Evolutionary conservation across 495 filamentous ascomycete species (phyloP), one percentile per base, ranked within the genome.

Genomic region (Patellaria atrata): DNA sequence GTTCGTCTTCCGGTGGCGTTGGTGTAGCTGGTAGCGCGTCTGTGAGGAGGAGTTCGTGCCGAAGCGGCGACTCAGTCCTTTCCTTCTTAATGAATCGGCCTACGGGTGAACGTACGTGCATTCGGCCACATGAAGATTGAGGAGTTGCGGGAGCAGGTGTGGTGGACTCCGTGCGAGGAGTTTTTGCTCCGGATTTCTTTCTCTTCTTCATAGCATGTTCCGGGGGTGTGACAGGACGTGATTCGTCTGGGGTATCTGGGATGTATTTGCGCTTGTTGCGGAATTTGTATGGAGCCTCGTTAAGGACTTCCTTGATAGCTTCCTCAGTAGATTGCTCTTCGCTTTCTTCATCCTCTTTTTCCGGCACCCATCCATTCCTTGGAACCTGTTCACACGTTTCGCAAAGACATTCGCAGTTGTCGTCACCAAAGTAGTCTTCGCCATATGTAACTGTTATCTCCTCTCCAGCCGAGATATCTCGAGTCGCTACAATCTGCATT

Each of bases 371-470:
- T 5, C 89, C 91, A 56, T 91, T 93, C 18, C 67, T 61, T 36
- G 65, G 60, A 8, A 63, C 59, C n/a, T 64, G 57, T 57, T 99
- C 89, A 48, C 89, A 99, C 0, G 81, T 86, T 38, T 63, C 59
- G 54, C 89, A 99, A 2, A 99, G 64, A 55, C 89, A 99, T 53
- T 99, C 91, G 50, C 82, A 82, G 46, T 99, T 99, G 46, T 85
- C 75, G 23, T 77, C 73, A 3, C 91, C 89, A 56, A 99, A 99
- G 52, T 99, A 99, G 49, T 89, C 79, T 21, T 92, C 84, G 9
- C 86, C 81, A 52, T 99, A 99, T 3, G 71, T 81, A 1, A 96
- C 86, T 0, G 91, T 96, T 42, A 99, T 91, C 55, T 96, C 89
- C 38, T 94, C 86, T 3, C 84, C 91, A 2, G 79, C 61, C 16